Conservation (phyloP, 495 filamentous ascomycete species). For the Aspergillus biplanus region DNA sequence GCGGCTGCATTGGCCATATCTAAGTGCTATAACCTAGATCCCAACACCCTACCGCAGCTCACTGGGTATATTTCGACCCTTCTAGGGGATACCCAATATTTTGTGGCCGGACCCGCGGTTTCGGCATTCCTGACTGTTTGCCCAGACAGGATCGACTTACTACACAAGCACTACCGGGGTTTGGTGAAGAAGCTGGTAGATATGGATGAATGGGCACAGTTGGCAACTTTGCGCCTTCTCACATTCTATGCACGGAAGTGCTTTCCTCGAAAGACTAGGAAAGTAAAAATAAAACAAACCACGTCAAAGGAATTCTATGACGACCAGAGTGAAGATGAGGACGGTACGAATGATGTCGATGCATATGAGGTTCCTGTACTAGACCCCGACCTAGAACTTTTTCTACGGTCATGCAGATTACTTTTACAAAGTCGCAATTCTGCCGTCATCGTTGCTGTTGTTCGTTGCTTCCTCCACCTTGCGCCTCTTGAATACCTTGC, state of each 20-base stretch:
- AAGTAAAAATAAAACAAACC: slow-evolving; percentile 52
- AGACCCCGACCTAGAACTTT: slow-evolving; percentile 82
- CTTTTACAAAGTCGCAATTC: slow-evolving; percentile 92
- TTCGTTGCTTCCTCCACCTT: slow-evolving; percentile 81
- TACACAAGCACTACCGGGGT: slow-evolving; percentile 86
- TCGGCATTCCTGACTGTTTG: slow-evolving; percentile 87
- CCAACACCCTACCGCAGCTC: slow-evolving; percentile 80
- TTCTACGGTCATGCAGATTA: slow-evolving; percentile 77
- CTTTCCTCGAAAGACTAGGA: slow-evolving; percentile 73
- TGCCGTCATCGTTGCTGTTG: slow-evolving; percentile 86
- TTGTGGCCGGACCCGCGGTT: slow-evolving; percentile 90
- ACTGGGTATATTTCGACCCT: slow-evolving; percentile 76
- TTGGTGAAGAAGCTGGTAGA: slow-evolving; percentile 90
- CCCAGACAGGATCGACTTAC: slow-evolving; percentile 79
- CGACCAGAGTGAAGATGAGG: slow-evolving; percentile 47
- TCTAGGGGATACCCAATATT: slow-evolving; percentile 90
- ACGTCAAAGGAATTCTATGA: slow-evolving; percentile 75
- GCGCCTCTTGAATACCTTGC: slow-evolving; percentile 74
- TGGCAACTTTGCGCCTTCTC: slow-evolving; percentile 79
- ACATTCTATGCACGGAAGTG: slow-evolving; percentile 82
- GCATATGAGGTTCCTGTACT: slow-evolving; percentile 63
- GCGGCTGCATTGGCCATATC: slow-evolving; percentile 94
- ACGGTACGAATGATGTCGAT: slow-evolving; percentile 45
- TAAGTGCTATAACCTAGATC: slow-evolving; percentile 95
- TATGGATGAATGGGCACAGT: slow-evolving; percentile 98